Evolutionary conservation across 805 yeast genomes (phyloP), one percentile per base, ranked within the genome.

Genomic region (Wickerhamomyces chaumierensis): DNA sequence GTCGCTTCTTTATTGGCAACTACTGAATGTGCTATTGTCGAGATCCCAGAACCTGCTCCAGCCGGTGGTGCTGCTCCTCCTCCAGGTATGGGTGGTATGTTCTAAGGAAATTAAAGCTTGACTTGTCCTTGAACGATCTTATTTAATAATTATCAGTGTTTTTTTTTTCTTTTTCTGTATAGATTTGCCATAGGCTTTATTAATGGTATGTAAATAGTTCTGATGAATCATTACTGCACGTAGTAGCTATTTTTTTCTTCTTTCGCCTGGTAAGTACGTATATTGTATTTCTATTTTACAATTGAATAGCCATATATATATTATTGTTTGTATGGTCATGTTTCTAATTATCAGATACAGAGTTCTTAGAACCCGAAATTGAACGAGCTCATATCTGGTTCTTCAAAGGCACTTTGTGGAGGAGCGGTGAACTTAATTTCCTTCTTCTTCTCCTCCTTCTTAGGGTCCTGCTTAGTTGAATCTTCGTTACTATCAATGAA

Each of bases 1-100:
- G 96, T 90, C 47, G 97, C 98, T 39, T 88, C 96, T 17, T 73
- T 90, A 62, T 76, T 90, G 63, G 97, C 97, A 51, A 90, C 98
- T 42, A 90, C 97, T 49, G 98, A 90, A 71, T 92, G 96, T 65
- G 96, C 96, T 49, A 85, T 90, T 56, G 96, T 88, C 46, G 96
- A 90, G 53, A 95, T 94, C 51, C 96, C 96, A 53, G 92, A 90
- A 56, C 66, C 72, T 40, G 65, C 75, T 39, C 67, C 81, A 48
- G 73, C 73, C 47, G 53, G 57, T 27, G 60, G 57, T 38, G 67
- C 66, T 43, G 63, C 71, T 45, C 68, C 71, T 49, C 72, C 44
- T 28, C 73, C 73, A 42, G 73, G 73, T 41, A 69, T 71, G 65
- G 80, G 78, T 41, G 81, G 80, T 48, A 73, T 74, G 73, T 23